Conservation (phyloP, 768 basidiomycete species). For the Lentinus tigrinus region DNA sequence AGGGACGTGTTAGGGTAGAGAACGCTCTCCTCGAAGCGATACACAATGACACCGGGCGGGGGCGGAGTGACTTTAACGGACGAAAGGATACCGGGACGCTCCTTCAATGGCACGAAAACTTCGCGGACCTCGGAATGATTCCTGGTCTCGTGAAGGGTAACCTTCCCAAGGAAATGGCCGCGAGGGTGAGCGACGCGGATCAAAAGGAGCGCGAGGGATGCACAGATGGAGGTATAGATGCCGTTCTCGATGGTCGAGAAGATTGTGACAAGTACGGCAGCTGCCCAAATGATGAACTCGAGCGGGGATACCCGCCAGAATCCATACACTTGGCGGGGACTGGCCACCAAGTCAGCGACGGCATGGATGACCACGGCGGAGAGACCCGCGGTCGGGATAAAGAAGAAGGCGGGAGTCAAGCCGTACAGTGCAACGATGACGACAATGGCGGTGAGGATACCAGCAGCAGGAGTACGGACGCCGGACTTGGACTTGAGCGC, state of each 20-base stretch:
- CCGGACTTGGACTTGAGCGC: conserved; percentile 96
- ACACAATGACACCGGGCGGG: conserved; percentile 84
- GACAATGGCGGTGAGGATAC: conserved; percentile 79
- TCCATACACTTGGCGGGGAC: conserved; percentile 76
- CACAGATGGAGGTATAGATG: conserved; percentile 82
- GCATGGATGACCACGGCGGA: conserved; percentile 95
- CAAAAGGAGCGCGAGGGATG: conserved; percentile 78
- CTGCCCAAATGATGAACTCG: conserved; percentile 87
- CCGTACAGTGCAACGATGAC: conserved; percentile 95
- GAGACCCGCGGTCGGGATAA: conserved; percentile 80
- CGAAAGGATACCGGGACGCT: conserved; percentile 59
- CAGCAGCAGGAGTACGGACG: conserved; percentile 93
- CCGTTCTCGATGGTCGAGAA: conserved; percentile 95
- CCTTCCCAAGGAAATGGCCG: conserved; percentile 88
- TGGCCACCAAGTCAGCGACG: conserved; percentile 83
- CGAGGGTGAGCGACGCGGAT: conserved; percentile 86
- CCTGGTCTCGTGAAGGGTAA: conserved; percentile 50
- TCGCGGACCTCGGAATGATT: conserved; percentile 52
- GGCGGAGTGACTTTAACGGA: conserved; percentile 75
- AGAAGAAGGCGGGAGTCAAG: conserved; percentile 88
- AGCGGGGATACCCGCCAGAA: conserved; percentile 95
- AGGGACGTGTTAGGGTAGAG: conserved; percentile 78
- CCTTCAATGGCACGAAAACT: conserved; percentile 77
- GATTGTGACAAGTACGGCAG: conserved; percentile 84
- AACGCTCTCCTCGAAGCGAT: conserved; percentile 89